These are phyloP conservation scores for Eucalyptus coolabah DNA, from an alignment of 345 rosid species.

Conservation along the genomic window DNA sequence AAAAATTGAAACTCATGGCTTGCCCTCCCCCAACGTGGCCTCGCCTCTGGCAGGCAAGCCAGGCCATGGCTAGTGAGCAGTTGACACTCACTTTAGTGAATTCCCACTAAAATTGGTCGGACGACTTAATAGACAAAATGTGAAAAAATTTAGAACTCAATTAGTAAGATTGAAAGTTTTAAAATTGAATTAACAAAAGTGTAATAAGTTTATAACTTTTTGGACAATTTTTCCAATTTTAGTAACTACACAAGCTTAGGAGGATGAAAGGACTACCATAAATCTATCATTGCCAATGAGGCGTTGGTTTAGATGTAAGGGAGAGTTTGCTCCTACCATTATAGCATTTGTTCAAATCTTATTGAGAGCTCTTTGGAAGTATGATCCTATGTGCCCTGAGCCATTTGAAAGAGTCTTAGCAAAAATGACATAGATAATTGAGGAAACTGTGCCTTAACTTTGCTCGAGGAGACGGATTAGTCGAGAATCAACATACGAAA, in stretches of 20 bases:
- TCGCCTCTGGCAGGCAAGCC: too few species aligned
- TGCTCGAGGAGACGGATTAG: not conserved
- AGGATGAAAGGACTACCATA: not conserved
- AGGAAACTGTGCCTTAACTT: not conserved
- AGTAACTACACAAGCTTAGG: not conserved
- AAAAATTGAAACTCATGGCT: too few species aligned
- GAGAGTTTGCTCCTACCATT: not conserved
- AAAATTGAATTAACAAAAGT: too few species aligned
- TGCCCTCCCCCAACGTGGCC: too few species aligned
- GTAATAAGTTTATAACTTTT: rapidly evolving
- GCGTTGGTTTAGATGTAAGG: not conserved
- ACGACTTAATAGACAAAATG: rapidly evolving
- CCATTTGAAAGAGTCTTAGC: not conserved
- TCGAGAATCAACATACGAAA: not conserved
- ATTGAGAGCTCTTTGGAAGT: not conserved
- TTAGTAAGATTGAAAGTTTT: too few species aligned
- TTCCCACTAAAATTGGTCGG: too few species aligned
- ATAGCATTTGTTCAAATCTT: not conserved
- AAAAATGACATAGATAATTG: not conserved
- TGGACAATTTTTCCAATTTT: too few species aligned
- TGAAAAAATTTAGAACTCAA: rapidly evolving
- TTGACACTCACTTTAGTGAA: too few species aligned
- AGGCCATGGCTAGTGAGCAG: too few species aligned
- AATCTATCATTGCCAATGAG: not conserved
- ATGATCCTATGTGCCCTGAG: not conserved